phyloP scores from a whole-genome alignment of 305 asterid species.

The Ajuga reptans region DNA sequence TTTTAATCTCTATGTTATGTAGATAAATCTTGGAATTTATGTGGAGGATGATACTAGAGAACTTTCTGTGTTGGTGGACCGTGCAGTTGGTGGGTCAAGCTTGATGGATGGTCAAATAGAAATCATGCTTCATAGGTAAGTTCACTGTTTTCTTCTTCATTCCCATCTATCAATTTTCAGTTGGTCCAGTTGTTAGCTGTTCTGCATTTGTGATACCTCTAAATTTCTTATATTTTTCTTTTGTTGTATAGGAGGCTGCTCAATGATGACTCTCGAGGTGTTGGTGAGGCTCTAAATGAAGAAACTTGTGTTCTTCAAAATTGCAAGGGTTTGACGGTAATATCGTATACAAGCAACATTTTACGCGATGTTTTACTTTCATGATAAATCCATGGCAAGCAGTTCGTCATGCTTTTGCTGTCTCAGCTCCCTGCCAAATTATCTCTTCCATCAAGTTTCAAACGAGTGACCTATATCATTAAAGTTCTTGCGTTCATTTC shows the following conservation, averaged over 20 bases:
- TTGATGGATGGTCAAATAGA: conserved; percentile 78
- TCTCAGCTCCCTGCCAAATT: conserved; percentile 11
- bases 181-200: neutral
- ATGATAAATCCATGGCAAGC: conserved; percentile 4
- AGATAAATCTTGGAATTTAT: conserved; percentile 90
- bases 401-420: conserved; percentile 6
- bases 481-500: conserved; percentile 1
- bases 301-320: conserved; percentile 53
- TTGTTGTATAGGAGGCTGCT: conserved; percentile 62
- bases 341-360: conserved; percentile 6
- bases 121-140: conserved; percentile 90
- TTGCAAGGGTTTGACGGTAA: conserved; percentile 74
- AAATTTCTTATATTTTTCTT: neutral
- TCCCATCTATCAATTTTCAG: neutral
- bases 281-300: conserved; percentile 85
- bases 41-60: conserved; percentile 61
- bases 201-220: conserved; percentile 9
- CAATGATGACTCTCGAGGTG: conserved; percentile 82
- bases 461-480: conserved; percentile 17
- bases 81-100: conserved; percentile 93
- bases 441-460: neutral
- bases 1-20: conserved; percentile 22
- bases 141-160: conserved; percentile 20
- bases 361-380: neutral
- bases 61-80: conserved; percentile 83